A percentile compares a stretch with the other conserved stretches of the same genome.
Evolutionary conservation across 345 rosid species (phyloP).

Genomic region (Citrus mangshanensis): DNA sequence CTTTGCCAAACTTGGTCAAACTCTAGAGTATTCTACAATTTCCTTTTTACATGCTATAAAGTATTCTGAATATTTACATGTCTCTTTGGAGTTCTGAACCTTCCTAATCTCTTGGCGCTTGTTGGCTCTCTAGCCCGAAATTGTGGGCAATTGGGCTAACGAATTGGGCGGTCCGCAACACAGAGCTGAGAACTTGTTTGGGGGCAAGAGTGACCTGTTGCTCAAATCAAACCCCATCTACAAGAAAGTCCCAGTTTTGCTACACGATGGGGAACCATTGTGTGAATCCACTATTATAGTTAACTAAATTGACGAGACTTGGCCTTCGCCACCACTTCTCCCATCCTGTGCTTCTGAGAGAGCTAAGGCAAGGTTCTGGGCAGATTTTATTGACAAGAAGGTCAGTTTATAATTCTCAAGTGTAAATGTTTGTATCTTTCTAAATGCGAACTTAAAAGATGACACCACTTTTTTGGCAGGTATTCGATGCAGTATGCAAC

Average conservation of each 20-base stretch:
- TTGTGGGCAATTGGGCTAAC: too few species aligned
- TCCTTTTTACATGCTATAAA: too few species aligned
- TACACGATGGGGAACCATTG: slow-evolving; percentile 62
- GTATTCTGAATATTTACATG: too few species aligned
- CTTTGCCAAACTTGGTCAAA: too few species aligned
- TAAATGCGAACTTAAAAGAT: too few species aligned
- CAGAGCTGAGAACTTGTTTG: slow-evolving; percentile 48
- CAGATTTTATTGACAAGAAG: slow-evolving; percentile 67
- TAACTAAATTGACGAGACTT: slow-evolving; percentile 60
- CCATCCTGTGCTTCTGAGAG: slow-evolving; percentile 47
- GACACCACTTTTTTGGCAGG: slow-evolving; percentile 15
- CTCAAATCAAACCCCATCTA: slow-evolving; percentile 63
- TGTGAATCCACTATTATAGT: slow-evolving; percentile 61
- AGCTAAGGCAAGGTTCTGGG: slow-evolving; percentile 71
- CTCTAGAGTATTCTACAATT: too few species aligned
- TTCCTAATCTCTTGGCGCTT: too few species aligned
- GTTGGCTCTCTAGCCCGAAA: too few species aligned
- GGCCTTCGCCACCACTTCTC: slow-evolving; percentile 50
- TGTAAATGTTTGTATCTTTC: too few species aligned
- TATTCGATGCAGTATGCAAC: slow-evolving; percentile 30
- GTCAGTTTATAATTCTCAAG: slow-evolving; percentile 14
- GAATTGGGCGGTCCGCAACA: too few species aligned
- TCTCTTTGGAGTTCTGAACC: too few species aligned
- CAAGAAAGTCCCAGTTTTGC: slow-evolving; percentile 66
- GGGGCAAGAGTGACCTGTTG: slow-evolving; percentile 56